Evolutionary conservation across 805 yeast species (phyloP).

Genomic region (Candida morakotiae): DNA sequence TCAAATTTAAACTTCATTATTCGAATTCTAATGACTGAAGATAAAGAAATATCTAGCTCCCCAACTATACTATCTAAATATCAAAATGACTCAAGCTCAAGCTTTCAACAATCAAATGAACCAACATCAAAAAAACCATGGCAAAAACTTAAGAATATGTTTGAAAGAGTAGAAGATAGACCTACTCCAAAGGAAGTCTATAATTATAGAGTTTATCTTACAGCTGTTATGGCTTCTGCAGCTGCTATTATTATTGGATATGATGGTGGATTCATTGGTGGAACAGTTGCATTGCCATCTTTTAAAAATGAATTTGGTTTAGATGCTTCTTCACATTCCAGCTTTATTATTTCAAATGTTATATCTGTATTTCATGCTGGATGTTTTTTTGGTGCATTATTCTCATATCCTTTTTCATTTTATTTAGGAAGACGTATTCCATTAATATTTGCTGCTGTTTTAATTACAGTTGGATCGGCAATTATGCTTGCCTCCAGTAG

Average conservation of each 20-base stretch:
- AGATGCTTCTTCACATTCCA: conserved; percentile 15
- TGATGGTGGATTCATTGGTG: conserved; percentile 40
- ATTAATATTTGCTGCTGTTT: conserved; percentile 25
- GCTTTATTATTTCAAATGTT: conserved; percentile 25
- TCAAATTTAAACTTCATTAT: not conserved
- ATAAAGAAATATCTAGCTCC: not conserved
- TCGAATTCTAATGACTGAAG: not conserved
- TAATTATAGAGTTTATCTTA: conserved; percentile 28
- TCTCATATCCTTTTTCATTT: conserved; percentile 32
- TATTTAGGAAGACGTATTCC: conserved; percentile 30
- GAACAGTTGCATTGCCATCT: conserved; percentile 31
- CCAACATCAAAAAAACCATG: conserved; percentile 5
- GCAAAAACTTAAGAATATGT: conserved; percentile 12
- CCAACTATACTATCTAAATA: conserved; percentile 1
- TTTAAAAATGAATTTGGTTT: conserved; percentile 31
- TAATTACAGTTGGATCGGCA: conserved; percentile 33
- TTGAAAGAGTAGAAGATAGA: conserved; percentile 33
- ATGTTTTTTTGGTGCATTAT: conserved; percentile 35
- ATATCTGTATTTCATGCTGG: conserved; percentile 39
- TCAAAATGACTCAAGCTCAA: conserved; percentile 1
- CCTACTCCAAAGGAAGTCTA: conserved; percentile 37
- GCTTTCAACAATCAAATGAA: not conserved
- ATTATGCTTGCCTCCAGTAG: conserved; percentile 30
- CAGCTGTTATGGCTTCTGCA: conserved; percentile 33
- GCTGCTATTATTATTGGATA: conserved; percentile 40